Evolutionary conservation across 257 asterid species (phyloP).

Genomic region (Dorcoceras hygrometricum): DNA sequence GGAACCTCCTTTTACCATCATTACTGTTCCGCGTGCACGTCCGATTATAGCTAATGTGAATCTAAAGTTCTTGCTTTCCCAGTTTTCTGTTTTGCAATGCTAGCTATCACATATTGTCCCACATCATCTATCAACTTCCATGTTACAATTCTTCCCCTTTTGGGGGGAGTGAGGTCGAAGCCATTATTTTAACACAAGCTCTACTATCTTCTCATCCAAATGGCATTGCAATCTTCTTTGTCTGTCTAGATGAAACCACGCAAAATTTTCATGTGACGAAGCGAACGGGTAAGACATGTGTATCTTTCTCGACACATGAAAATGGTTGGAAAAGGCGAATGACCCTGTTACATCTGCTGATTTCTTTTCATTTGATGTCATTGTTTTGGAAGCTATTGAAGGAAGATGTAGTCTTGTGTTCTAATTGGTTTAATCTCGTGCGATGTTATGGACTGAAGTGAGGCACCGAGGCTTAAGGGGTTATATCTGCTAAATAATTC

Average conservation of each 20-base stretch:
- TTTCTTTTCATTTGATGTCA: neutral
- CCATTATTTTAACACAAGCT: too few relatives aligned
- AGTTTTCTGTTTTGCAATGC: slow-evolving; percentile 2
- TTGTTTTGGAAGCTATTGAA: neutral
- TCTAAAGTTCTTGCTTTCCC: neutral
- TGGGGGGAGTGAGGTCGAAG: too few relatives aligned
- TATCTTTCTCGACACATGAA: too few relatives aligned
- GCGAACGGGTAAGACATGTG: neutral
- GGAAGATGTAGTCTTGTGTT: slow-evolving; percentile 13
- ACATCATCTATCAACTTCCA: neutral
- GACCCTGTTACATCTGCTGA: too few relatives aligned
- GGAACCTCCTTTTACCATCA: neutral
- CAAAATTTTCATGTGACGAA: neutral
- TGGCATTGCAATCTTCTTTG: neutral
- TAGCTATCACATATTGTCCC: too few relatives aligned
- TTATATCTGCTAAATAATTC: too few relatives aligned
- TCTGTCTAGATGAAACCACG: neutral
- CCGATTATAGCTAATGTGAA: neutral
- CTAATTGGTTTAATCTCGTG: slow-evolving; percentile 24
- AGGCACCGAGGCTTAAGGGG: slow-evolving; percentile 6
- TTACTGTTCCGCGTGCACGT: slow-evolving; percentile 26
- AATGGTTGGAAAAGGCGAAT: too few relatives aligned
- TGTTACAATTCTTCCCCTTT: too few relatives aligned
- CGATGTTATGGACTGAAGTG: slow-evolving; percentile 10
- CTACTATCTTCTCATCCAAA: neutral